Base-by-base conservation (phyloP, 1,284 basidiomycete genomes). In the Rhodofomes roseus region DNA sequence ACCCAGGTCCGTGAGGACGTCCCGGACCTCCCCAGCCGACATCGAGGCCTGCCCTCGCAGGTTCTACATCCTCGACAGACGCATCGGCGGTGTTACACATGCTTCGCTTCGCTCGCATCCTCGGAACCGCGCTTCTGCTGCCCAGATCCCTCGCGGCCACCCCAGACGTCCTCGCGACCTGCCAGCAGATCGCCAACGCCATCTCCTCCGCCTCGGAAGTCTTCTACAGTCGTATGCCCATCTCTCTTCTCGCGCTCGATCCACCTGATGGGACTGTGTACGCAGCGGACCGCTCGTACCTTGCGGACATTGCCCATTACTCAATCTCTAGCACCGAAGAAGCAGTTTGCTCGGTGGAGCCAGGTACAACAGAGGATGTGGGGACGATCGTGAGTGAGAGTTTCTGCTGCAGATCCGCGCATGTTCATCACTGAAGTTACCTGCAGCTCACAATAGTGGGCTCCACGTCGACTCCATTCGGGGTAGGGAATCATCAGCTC, bases 401-500 rank as follows among this genome's bases (percentile, higher is more conserved):
- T 62, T 59, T 65, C 65, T 64, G 63, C 59, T 60, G 66, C 20
- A 34, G 31, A 11, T 11, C 31, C 4, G 65, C 64, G 8, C 65
- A 27, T 31, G 34, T 3, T 3, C 27, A 34, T 41, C 34, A 46
- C 37, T 48, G n/a, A 41, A 4, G 39, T n/a, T 12, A 22, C 16
- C 12, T 25, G 22, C 55, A 74, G 79, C 76, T 85, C 16, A 66
- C 72, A 60, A 81, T 86, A 29, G 54, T 87, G 4, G 79, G 66
- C 6, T 61, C 51, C 37, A 71, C 70, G 7, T 54, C 67, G 39
- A 77, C 76, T 2, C 72, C 75, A 1, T 80, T 81, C 51, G 77
- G 74, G 1, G 76, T 79, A 58, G 55, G 72, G 16, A 34, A 34
- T 11, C 37, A 34, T 37, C 12, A 0, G 4, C n/a, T 65, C 22